phyloP scores from a whole-genome alignment of 495 filamentous ascomycete species.

The Parmelia sp. region DNA sequence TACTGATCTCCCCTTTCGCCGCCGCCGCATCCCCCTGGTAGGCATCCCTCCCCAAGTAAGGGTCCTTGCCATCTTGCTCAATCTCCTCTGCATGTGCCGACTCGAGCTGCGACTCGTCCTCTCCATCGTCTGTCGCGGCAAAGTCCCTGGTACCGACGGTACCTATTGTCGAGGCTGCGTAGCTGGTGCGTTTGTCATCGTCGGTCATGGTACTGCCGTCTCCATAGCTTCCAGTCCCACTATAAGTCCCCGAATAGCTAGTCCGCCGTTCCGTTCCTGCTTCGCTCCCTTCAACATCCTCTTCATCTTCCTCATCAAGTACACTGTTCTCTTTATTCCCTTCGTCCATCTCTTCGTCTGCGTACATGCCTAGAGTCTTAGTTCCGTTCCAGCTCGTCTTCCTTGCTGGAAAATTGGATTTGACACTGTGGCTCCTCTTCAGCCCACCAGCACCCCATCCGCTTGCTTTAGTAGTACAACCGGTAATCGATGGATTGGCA shows the following conservation, averaged over 20 bases:
- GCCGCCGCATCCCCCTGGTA: conserved; percentile 13
- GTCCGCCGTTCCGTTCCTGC: conserved; percentile 47
- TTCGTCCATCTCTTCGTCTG: conserved; percentile 29
- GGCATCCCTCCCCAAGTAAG: conserved; percentile 11
- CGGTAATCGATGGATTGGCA: conserved; percentile 47
- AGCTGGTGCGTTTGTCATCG: conserved; percentile 45
- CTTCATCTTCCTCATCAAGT: conserved; percentile 45
- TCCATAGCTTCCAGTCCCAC: conserved; percentile 44
- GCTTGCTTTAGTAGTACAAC: conserved; percentile 25
- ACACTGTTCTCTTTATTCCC: conserved; percentile 58
- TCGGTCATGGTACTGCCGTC: conserved; percentile 46
- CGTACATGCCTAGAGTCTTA: conserved; percentile 30
- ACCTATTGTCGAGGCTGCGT: conserved; percentile 40
- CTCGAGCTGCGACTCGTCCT: conserved; percentile 15
- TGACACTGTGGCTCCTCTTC: conserved; percentile 67
- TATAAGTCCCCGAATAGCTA: conserved; percentile 46
- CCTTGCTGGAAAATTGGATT: conserved; percentile 54
- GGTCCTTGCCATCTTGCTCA: conserved; percentile 25
- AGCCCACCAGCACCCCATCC: conserved; percentile 42
- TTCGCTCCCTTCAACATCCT: conserved; percentile 39
- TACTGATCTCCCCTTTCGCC: conserved; percentile 18
- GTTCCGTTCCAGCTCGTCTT: conserved; percentile 71
- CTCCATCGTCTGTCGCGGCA: conserved; percentile 28
- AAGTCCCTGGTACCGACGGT: conserved; percentile 29
- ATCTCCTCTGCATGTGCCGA: conserved; percentile 32